Evolutionary conservation across 1,284 basidiomycete species (phyloP).

Genomic region (Mycena sp.): DNA sequence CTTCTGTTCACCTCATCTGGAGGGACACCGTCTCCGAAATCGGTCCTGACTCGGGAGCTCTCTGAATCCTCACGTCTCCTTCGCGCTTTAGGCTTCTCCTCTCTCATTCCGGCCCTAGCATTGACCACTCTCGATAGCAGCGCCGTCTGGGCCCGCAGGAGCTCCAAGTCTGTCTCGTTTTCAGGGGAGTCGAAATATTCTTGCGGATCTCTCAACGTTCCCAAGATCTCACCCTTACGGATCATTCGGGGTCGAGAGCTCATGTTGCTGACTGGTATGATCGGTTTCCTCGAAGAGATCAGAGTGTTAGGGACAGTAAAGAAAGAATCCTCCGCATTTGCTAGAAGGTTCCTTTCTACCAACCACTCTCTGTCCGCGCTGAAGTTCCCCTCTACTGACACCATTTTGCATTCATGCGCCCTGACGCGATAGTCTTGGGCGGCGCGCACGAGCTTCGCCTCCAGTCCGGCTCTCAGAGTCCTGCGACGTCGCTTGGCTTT

Average conservation of each 20-base stretch:
- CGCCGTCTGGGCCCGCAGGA: too few species aligned
- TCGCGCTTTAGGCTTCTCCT: too few species aligned
- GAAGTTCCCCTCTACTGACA: neutral
- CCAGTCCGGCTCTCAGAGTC: neutral
- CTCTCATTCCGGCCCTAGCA: too few species aligned
- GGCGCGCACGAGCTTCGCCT: neutral
- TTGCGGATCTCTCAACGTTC: neutral
- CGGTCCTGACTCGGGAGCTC: too few species aligned
- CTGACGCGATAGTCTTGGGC: neutral
- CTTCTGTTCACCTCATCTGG: too few species aligned
- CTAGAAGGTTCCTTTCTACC: neutral
- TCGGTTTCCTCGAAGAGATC: neutral
- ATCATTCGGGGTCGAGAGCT: neutral
- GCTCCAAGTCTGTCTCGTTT: neutral
- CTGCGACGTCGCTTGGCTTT: neutral
- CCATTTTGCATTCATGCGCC: neutral
- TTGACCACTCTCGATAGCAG: too few species aligned
- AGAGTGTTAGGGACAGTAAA: conserved; percentile 3
- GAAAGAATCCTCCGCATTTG: neutral
- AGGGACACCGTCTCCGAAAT: too few species aligned
- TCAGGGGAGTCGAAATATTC: neutral
- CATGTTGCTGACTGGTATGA: neutral
- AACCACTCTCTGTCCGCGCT: neutral
- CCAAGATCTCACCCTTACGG: neutral
- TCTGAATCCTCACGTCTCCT: too few species aligned